A percentile compares a stretch with the other conserved stretches of the same genome.
phyloP scores from a whole-genome alignment of 78 protist genomes.

The Monosiga brevicollis region DNA sequence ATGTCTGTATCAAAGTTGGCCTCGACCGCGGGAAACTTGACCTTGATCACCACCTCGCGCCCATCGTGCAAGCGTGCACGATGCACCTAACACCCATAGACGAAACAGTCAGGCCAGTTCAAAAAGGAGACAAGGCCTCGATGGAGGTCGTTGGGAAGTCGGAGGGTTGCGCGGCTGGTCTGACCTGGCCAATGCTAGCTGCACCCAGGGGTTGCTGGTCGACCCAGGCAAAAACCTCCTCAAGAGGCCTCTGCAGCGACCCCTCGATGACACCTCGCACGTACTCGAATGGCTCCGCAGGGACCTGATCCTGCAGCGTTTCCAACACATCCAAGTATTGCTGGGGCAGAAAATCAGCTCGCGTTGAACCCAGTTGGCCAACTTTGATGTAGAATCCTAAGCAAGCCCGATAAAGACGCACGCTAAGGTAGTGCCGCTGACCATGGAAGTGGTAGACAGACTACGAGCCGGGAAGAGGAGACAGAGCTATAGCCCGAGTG shows the following conservation, averaged over 20 bases:
- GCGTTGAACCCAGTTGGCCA: conserved; percentile 19
- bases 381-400: conserved; percentile 38
- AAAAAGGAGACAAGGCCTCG: too few relatives aligned
- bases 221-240: conserved; percentile 13
- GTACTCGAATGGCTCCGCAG: not conserved
- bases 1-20: conserved; percentile 26
- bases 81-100: too few relatives aligned
- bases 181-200: conserved; percentile 39
- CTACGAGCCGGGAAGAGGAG: too few relatives aligned
- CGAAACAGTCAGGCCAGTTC: too few relatives aligned
- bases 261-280: not conserved
- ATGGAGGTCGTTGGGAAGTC: not conserved
- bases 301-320: conserved; percentile 9
- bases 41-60: conserved; percentile 36
- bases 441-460: too few relatives aligned
- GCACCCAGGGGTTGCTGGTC: conserved; percentile 33
- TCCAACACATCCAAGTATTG: conserved; percentile 15
- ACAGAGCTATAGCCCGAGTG: too few relatives aligned
- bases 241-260: conserved; percentile 8
- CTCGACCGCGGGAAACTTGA: conserved; percentile 29
- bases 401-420: too few relatives aligned
- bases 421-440: too few relatives aligned
- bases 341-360: conserved; percentile 33
- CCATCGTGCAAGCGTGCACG: conserved; percentile 34
- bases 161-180: not conserved